Percentiles rank a stretch among this genome's conserved stretches.
phyloP scores from a whole-genome alignment of 2,329 filamentous ascomycete species.

The Aspergillus quadrilineatus region DNA sequence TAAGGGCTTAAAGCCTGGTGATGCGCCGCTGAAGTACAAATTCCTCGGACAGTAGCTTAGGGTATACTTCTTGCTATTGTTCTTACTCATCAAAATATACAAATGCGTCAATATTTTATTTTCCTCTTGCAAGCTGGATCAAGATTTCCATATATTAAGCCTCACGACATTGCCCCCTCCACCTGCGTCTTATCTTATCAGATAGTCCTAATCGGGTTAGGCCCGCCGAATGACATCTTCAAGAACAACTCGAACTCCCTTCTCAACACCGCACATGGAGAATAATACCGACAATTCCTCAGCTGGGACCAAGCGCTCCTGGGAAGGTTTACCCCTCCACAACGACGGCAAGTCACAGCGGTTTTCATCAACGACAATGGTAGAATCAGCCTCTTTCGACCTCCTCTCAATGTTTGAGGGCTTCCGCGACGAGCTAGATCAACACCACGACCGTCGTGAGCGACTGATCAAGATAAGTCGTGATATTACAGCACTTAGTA shows the following conservation, averaged over 20 bases:
- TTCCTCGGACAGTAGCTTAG: slow-evolving; percentile 26
- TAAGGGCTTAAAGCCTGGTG: slow-evolving; percentile 22
- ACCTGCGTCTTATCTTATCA: slow-evolving; percentile 12
- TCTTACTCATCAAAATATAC: neutral
- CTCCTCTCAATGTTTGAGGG: slow-evolving; percentile 73
- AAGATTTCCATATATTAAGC: too few species aligned
- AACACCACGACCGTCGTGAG: slow-evolving; percentile 91
- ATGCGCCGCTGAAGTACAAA: slow-evolving; percentile 26
- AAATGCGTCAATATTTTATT: too few species aligned
- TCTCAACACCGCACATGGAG: neutral
- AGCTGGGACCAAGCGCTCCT: slow-evolving; percentile 41
- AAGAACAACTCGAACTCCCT: neutral
- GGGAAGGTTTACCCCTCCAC: slow-evolving; percentile 36
- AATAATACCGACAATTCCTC: slow-evolving; percentile 13
- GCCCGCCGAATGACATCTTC: slow-evolving; percentile 18
- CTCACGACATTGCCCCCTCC: too few species aligned
- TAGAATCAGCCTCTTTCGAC: neutral
- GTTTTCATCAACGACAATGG: slow-evolving; percentile 8
- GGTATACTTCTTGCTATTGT: neutral
- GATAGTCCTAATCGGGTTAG: slow-evolving; percentile 15
- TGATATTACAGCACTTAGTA: slow-evolving; percentile 90
- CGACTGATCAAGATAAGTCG: slow-evolving; percentile 85
- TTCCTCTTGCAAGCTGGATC: too few species aligned
- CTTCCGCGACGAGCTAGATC: slow-evolving; percentile 85
- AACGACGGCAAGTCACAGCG: slow-evolving; percentile 8